Evolutionary conservation across 768 basidiomycete species (phyloP).

Genomic region (Thelephora aurantiotincta): DNA sequence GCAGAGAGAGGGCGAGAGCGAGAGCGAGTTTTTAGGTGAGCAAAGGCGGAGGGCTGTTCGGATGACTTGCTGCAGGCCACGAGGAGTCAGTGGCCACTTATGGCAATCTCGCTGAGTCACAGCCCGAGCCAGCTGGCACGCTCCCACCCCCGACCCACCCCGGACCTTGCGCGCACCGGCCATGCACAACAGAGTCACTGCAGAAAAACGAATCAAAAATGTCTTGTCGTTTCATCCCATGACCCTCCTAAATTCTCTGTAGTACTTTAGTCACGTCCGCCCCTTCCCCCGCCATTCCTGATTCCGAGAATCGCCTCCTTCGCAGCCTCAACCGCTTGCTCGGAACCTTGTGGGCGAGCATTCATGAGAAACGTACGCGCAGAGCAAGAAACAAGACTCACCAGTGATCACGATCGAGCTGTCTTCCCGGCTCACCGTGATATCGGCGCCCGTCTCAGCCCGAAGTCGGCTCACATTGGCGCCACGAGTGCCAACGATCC

Average conservation of each 20-base stretch:
- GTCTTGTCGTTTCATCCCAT: background rate
- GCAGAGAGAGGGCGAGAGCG: too few species aligned
- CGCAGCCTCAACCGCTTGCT: constrained; percentile 52
- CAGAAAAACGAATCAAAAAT: background rate
- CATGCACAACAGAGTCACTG: background rate
- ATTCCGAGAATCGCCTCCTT: constrained; percentile 66
- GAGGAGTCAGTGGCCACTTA: too few species aligned
- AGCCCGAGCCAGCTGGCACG: too few species aligned
- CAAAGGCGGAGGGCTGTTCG: too few species aligned
- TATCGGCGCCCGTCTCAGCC: constrained; percentile 82
- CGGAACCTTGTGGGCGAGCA: constrained; percentile 35
- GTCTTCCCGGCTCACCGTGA: constrained; percentile 81
- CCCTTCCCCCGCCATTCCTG: constrained; percentile 11
- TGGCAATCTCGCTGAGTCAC: too few species aligned
- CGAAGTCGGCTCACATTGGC: constrained; percentile 81
- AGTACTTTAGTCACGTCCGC: constrained; percentile 8
- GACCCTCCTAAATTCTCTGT: background rate
- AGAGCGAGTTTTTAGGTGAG: too few species aligned
- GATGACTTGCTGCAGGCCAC: too few species aligned
- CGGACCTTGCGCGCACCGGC: too few species aligned
- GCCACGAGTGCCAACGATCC: constrained; percentile 88
- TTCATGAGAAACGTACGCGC: background rate
- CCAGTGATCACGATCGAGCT: constrained; percentile 80
- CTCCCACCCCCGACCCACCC: too few species aligned
- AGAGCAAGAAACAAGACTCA: constrained; percentile 21